Base-by-base conservation (phyloP, 192 early-diverging fungal genomes). In the Backusella luteola region DNA sequence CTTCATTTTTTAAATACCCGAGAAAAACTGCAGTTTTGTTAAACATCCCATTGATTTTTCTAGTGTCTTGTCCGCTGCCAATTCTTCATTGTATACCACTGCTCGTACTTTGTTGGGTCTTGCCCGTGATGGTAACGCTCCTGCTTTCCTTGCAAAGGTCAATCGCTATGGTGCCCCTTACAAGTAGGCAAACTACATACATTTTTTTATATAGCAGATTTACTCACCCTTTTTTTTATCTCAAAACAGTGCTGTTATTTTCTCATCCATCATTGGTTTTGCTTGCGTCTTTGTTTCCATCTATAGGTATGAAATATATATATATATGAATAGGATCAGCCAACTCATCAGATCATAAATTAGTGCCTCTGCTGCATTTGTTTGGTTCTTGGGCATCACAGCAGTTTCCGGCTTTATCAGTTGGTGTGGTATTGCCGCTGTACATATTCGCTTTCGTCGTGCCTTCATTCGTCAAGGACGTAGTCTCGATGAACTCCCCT, bases 81-180 rank as follows among this genome's bases (percentile, higher is more conserved):
- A 95, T 84, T 94, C 92, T 14, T 91, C 91, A 1, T 85, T 96
- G n/a, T 96, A 95, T 73, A 93, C 93, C 4, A 91, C 90, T 17
- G 90, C 92, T 7, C 86, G 95, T 71, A 93, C 92, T 23, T 76
- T 96, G 44, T 88, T 91, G 87, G 86, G 91, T 15, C 76, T 96
- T 74, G 85, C 94, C 15, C 84, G 86, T 52, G 92, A 94, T 41
- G 90, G 90, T 21, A 90, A 91, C 69, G 94, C 95, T 6, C 94
- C 93, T 6, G 23, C 52, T 14, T 75, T 90, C 59, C 85, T 96
- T 44, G 76, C 85, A 44, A 74, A 79, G 17, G 82, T 91, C 4
- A 87, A 87, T 35, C 79, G 83, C 34, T 81, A 73, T 17, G 91
- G 93, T 34, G 84, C 92, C 42, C 93, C 93, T n/a, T 23, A 90